Base-by-base conservation (phyloP, 2,329 filamentous ascomycete species). In the Cryoendolithus antarcticus region DNA sequence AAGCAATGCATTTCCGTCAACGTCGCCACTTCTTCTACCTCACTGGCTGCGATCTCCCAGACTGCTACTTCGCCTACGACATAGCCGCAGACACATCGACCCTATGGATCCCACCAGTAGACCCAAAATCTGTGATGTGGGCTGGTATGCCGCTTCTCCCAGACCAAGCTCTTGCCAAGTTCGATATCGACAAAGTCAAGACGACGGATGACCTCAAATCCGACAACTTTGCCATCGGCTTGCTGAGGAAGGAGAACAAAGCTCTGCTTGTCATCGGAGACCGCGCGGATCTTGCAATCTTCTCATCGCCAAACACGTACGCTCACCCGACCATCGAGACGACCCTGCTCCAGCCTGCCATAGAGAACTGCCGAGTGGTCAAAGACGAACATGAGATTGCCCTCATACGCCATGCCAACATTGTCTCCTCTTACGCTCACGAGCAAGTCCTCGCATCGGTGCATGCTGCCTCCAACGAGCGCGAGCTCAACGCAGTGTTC, bases 121-220 rank as follows among this genome's bases (percentile, higher is more conserved):
- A 95, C 50, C 77, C 86, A 9, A 86, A 93, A 36, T 79, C 77
- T 42, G 89, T 98, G 42, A 86, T 98, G 60, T 98, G 91, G 91
- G 83, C 82, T 12, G 91, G 91, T n/a, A 72, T 98, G 29, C 91
- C 91, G 0, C 65, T 93, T 43, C 82, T 78, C 29, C 65, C 72
- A 28, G 71, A 82, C 32, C 82, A 95, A 56, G 89, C 89, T 4
- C 65, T 82, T 42, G 63, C 74, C 35, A 61, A 48, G 44, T 65
- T 64, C 50, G 64, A 69, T 37, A 57, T 69, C 33, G 89, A 96
- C 58, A 68, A 75, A 6, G 56, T 57, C 5, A 45, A 50, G 8
- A 55, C 55, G 3, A 56, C 48, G 8, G 75, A 74, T 38, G 80
- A 91, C 33, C 68, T 93, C 50, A 88, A 91, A 58, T 65, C 75